Evolutionary conservation across 495 filamentous ascomycete species (phyloP).

Genomic region (Terfezia boudieri): DNA sequence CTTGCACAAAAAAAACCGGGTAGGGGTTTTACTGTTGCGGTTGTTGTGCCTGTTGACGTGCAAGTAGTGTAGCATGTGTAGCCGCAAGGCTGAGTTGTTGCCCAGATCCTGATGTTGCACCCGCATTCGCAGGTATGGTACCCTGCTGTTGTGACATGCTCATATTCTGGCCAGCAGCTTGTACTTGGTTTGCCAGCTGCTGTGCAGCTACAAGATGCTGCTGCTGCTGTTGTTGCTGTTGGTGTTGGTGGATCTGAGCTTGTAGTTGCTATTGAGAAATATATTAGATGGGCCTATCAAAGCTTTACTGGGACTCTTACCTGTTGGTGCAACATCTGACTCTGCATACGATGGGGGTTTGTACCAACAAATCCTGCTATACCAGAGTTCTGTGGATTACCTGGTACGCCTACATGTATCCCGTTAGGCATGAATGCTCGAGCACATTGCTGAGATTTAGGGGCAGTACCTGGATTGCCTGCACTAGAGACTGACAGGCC

Average conservation of each 20-base stretch:
- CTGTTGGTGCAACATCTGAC: slow-evolving; percentile 19
- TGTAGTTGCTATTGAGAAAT: slow-evolving; percentile 18
- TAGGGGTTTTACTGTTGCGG: background rate
- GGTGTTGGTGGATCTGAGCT: slow-evolving; percentile 23
- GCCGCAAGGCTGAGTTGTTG: slow-evolving; percentile 15
- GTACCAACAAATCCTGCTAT: slow-evolving; percentile 9
- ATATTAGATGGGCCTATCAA: background rate
- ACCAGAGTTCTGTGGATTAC: background rate
- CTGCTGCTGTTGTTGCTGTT: slow-evolving; percentile 26
- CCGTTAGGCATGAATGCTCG: background rate
- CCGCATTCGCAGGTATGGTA: background rate
- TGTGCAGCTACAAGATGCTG: slow-evolving; percentile 24
- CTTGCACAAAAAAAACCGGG: background rate
- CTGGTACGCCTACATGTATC: background rate
- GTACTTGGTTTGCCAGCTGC: slow-evolving; percentile 18
- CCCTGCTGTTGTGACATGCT: slow-evolving; percentile 16
- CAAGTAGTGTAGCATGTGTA: slow-evolving; percentile 5
- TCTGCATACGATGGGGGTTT: slow-evolving; percentile 8
- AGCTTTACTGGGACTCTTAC: slow-evolving; percentile 7
- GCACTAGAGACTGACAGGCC: background rate
- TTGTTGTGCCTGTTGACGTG: slow-evolving; percentile 10
- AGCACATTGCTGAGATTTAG: background rate
- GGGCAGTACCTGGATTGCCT: background rate
- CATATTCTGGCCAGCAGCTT: slow-evolving; percentile 12
- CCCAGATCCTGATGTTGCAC: slow-evolving; percentile 15